Evolutionary conservation across 306 rosid species (phyloP), one percentile per base, ranked within the genome.

Genomic region (Prunus dulcis): DNA sequence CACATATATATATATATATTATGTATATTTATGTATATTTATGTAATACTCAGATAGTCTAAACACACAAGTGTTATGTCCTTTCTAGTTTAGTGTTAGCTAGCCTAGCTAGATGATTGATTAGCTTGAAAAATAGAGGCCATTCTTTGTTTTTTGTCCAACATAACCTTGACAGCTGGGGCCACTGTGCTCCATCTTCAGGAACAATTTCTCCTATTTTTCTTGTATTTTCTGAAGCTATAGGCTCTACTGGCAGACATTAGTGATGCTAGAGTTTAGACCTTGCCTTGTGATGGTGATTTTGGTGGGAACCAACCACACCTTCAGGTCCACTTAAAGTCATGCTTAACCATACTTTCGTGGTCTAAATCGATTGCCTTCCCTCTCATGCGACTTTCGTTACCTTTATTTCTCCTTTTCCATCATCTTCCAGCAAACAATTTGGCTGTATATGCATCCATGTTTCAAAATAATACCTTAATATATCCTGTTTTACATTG

Each of bases 171-270:
- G 25, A 52, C 51, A 67, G 73, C 60, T 76, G 77, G 84, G 87
- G 82, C 77, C 79, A 67, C 53, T 60, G 69, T 50, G 73, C 71
- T 83, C 58, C 72, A 79, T 64, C 57, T 75, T 32, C 45, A 72
- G 79, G 53, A 76, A 81, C 70, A 75, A 65, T 30, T 19, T 71
- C 56, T 71, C 64, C 63, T 27, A 50, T 68, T 73, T 46, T 18
- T 46, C 46, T 45, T 18, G 58, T 3, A 41, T 45, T 25, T 45
- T 9, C 41, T 25, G 46, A 73, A 73, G 43, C 57, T 43, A 4
- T 27, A 60, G 60, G 58, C 77, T 73, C 30, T 12, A 6, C 12
- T 56, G 45, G 76, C 51, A 41, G 69, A 34, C 69, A 64, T 5
- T 4, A 15, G 12, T 63, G 17, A 45, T 63, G 4, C 6, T 30